Conservation (phyloP, 495 filamentous ascomycete genomes). For the Pyrenopolyporus hunteri region DNA sequence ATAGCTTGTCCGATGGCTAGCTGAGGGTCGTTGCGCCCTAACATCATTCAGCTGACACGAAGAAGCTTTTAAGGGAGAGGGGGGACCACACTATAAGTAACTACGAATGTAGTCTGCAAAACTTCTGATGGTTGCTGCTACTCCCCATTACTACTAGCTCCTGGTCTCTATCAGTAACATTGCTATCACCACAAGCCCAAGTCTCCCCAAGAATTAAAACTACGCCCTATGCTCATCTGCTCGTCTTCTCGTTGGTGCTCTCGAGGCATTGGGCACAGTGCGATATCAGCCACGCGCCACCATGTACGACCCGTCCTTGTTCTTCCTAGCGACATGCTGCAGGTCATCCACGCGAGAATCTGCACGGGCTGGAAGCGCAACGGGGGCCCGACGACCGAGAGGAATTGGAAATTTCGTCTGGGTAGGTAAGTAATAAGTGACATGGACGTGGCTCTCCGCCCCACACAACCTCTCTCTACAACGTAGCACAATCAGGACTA, state of each 20-base stretch:
- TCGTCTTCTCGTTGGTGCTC: no score
- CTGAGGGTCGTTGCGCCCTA: conserved; percentile 29
- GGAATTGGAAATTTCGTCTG: conserved; percentile 41
- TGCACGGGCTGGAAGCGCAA: conserved; percentile 38
- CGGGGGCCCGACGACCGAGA: conserved; percentile 37
- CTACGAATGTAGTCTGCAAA: no score
- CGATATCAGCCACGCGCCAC: conserved; percentile 25
- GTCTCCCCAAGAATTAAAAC: no score
- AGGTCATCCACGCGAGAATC: conserved; percentile 42
- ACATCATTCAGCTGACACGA: conserved; percentile 35
- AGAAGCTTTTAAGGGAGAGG: conserved; percentile 1
- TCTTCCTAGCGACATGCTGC: conserved; percentile 23
- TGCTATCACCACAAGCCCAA: background rate
- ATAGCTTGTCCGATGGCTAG: conserved; percentile 15
- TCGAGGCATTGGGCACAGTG: conserved; percentile 11
- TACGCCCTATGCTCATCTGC: no score
- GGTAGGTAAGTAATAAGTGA: conserved; percentile 32
- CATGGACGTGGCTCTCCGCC: conserved; percentile 34
- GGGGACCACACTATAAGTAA: background rate
- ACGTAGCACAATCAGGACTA: background rate
- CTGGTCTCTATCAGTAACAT: no score
- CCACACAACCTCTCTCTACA: conserved; percentile 23
- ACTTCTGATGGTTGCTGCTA: no score
- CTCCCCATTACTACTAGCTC: no score
- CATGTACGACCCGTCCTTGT: conserved; percentile 14